Base-by-base conservation (phyloP, 768 basidiomycete genomes). In the Mycena olivaceomarginata region DNA sequence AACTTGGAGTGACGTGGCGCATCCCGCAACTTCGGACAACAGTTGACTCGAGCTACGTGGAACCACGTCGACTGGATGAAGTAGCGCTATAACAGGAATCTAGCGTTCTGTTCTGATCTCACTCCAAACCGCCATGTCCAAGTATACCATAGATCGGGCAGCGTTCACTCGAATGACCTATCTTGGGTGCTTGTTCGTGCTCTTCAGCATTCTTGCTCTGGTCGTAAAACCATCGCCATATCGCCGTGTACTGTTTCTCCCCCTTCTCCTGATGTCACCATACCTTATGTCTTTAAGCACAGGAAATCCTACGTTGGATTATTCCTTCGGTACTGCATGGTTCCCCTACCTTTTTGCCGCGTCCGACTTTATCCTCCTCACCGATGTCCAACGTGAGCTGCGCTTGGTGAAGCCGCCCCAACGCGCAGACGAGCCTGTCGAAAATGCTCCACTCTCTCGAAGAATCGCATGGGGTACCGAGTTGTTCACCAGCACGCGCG, bases 381-480 rank as follows among this genome's bases (percentile, higher is more conserved):
- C 72, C 7, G 68, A 77, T 15, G 71, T 77, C 45, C 77, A 77
- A 25, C 77, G 77, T 22, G 69, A 78, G 59, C 73, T 75, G 22
- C 64, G 25, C 31, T 39, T 78, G 5, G 56, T 78, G 25, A 67
- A 71, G 25, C 69, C 77, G 5, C 60, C 66, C 15, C 60, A 73
- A 48, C 60, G 71, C 43, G 71, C 70, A 39, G 70, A 67, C 59
- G 60, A 68, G 51, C 60, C 37, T 7, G 65, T 70, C 62, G 77
- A 74, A 46, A 62, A 53, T 25, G 72, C 77, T 15, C 46, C 72
- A 0, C 63, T 74, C 7, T 56, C 57, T 11, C 63, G 66, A 16
- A 70, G 73, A 45, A 63, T 71, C 10, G 18, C 48, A 3, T 78
- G 73, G 73, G 72, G 20, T 9, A 51, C 45, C 10, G 20, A 48